These are phyloP conservation scores for Beauveria australis DNA, from an alignment of 2,329 filamentous ascomycete genomes.

Conservation along the genomic window DNA sequence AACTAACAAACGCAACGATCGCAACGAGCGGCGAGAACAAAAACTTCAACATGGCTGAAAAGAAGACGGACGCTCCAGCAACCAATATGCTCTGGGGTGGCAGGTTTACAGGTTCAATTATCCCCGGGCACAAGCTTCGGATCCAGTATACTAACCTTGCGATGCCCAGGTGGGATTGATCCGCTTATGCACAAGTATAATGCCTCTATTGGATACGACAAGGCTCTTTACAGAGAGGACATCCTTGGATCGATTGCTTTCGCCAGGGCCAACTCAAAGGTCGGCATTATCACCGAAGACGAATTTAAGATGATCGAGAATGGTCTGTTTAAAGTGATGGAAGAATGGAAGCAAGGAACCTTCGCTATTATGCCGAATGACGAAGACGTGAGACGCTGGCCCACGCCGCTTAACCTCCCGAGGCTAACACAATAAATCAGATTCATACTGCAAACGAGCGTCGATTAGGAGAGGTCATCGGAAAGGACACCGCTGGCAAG, in stretches of 20 bases:
- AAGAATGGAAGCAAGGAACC: slow-evolving; percentile 44
- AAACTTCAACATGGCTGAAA: slow-evolving; percentile 16
- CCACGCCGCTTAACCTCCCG: slow-evolving; percentile 7
- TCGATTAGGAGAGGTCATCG: slow-evolving; percentile 73
- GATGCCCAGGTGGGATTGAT: slow-evolving; percentile 60
- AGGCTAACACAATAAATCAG: slow-evolving; percentile 15
- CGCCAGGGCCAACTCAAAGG: slow-evolving; percentile 69
- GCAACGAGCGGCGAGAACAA: slow-evolving; percentile 1
- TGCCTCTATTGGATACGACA: slow-evolving; percentile 68
- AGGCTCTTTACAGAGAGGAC: slow-evolving; percentile 70
- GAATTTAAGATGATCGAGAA: slow-evolving; percentile 70
- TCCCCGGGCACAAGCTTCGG: slow-evolving; percentile 17
- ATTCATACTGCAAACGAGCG: slow-evolving; percentile 65
- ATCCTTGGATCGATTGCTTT: slow-evolving; percentile 76
- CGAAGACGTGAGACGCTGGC: slow-evolving; percentile 38
- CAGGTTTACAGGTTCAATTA: slow-evolving; percentile 39
- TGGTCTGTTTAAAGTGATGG: slow-evolving; percentile 52
- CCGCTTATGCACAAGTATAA: slow-evolving; percentile 85
- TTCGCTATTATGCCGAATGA: slow-evolving; percentile 46
- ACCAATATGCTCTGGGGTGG: slow-evolving; percentile 35
- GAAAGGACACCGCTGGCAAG: slow-evolving; percentile 77
- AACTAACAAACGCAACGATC: slow-evolving; percentile 7
- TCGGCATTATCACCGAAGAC: slow-evolving; percentile 61
- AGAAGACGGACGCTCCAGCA: slow-evolving; percentile 22
- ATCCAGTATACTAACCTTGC: slow-evolving; percentile 22